phyloP scores from a whole-genome alignment of 1,284 basidiomycete species.

The Inonotus obliquus region DNA sequence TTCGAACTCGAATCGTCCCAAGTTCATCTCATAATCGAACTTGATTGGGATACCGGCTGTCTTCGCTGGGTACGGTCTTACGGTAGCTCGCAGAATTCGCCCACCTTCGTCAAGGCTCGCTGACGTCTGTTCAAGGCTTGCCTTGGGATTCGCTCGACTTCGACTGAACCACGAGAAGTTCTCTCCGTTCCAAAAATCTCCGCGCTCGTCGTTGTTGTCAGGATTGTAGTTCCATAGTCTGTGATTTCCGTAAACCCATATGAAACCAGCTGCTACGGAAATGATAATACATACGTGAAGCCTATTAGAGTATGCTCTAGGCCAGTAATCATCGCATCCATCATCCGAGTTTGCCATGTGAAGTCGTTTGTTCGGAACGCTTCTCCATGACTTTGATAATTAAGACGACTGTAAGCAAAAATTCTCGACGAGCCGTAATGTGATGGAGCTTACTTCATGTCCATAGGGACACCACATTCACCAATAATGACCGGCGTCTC shows the following conservation, averaged over 20 bases:
- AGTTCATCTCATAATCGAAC: slow-evolving; percentile 70
- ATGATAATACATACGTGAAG: slow-evolving; percentile 66
- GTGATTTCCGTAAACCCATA: not conserved
- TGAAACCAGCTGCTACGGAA: not conserved
- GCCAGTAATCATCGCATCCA: slow-evolving; percentile 82
- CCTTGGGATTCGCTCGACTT: slow-evolving; percentile 37
- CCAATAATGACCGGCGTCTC: slow-evolving; percentile 82
- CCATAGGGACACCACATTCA: slow-evolving; percentile 91
- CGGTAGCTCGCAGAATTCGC: slow-evolving; percentile 72
- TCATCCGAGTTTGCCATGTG: slow-evolving; percentile 79
- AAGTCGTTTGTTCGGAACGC: slow-evolving; percentile 76
- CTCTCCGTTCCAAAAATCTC: slow-evolving; percentile 95
- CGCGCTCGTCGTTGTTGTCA: slow-evolving; percentile 69
- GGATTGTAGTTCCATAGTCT: slow-evolving; percentile 97
- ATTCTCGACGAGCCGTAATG: not conserved
- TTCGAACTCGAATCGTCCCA: slow-evolving; percentile 55
- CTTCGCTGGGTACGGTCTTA: slow-evolving; percentile 77
- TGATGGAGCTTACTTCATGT: slow-evolving; percentile 65
- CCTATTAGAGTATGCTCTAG: slow-evolving; percentile 69
- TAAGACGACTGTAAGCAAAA: not conserved
- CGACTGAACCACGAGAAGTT: slow-evolving; percentile 92
- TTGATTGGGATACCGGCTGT: slow-evolving; percentile 65
- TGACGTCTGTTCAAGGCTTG: slow-evolving; percentile 48
- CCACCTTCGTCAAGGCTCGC: slow-evolving; percentile 75
- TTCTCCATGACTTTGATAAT: slow-evolving; percentile 48